Evolutionary conservation across 2,329 filamentous ascomycete genomes (phyloP).

Genomic region (Talaromyces rugulosus): DNA sequence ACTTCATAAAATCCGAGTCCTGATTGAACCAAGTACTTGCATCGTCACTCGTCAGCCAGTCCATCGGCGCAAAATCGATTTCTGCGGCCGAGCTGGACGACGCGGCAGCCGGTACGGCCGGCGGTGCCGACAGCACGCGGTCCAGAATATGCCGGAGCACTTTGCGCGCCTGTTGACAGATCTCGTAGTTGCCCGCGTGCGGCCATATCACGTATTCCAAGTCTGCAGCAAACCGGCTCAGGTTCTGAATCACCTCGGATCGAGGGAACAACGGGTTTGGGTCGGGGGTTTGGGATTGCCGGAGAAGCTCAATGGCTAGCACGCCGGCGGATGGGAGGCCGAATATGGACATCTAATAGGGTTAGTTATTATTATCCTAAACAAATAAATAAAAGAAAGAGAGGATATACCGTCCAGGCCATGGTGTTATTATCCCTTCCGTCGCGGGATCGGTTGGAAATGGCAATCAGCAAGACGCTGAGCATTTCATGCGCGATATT

Average conservation of each 20-base stretch:
- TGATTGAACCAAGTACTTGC: constrained; percentile 6
- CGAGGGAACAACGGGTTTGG: constrained; percentile 17
- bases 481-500: constrained; percentile 21
- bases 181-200: constrained; percentile 21
- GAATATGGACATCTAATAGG: constrained; percentile 14
- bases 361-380: not conserved
- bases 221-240: constrained; percentile 23
- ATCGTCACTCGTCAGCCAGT: constrained; percentile 10
- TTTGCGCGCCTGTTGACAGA: constrained; percentile 21
- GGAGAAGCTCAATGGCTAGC: constrained; percentile 23
- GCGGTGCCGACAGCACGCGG: constrained; percentile 12
- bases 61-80: constrained; percentile 3
- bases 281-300: constrained; percentile 14
- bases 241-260: constrained; percentile 25
- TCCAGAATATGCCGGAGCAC: constrained; percentile 21
- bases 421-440: constrained; percentile 13
- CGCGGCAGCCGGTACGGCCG: not conserved
- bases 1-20: constrained; percentile 11
- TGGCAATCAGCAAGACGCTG: constrained; percentile 14
- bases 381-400: not conserved
- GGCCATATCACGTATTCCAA: constrained; percentile 18
- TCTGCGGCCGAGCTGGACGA: not conserved
- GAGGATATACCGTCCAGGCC: constrained; percentile 14
- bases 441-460: constrained; percentile 13
- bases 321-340: constrained; percentile 25